Percentiles rank a stretch among this genome's conserved stretches.
phyloP scores from a whole-genome alignment of 148 eudicot species.

The Nepenthes mirabilis region DNA sequence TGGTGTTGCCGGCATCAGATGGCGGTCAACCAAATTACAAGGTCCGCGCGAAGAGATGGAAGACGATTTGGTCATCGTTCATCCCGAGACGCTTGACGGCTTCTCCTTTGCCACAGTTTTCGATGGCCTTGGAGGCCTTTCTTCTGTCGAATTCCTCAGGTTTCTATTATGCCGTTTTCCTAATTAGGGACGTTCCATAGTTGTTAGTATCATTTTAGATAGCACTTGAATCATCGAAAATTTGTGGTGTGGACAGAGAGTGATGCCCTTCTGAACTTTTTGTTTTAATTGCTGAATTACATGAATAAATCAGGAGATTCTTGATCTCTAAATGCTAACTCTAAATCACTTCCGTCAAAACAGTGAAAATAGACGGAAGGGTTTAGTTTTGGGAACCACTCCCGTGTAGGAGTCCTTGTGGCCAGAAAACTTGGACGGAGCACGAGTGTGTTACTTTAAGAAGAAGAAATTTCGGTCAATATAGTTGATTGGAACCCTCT shows the following conservation, averaged over 20 bases:
- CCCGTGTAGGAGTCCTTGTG: too few species aligned
- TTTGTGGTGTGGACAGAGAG: neutral
- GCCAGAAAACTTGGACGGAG: too few species aligned
- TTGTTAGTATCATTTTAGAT: neutral
- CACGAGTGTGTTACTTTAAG: too few species aligned
- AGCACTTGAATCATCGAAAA: neutral
- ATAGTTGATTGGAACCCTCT: too few species aligned
- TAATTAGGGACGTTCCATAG: neutral
- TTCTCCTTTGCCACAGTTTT: constrained; percentile 88
- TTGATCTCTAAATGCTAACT: too few species aligned
- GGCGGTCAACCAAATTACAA: constrained; percentile 69
- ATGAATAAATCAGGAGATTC: too few species aligned
- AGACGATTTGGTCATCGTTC: constrained; percentile 59
- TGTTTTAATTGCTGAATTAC: too few species aligned
- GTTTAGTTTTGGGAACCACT: too few species aligned
- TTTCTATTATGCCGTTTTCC: constrained; percentile 3
- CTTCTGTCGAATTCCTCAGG: constrained; percentile 78
- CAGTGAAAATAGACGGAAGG: too few species aligned
- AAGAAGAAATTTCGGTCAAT: too few species aligned
- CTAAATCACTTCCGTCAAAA: too few species aligned
- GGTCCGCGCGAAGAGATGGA: constrained; percentile 96
- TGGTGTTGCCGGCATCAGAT: constrained; percentile 42
- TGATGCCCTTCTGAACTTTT: too few species aligned
- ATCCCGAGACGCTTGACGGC: constrained; percentile 38
- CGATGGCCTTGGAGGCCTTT: constrained; percentile 88